phyloP scores from a whole-genome alignment of 345 rosid genomes.

The Moricandia moricandioides region DNA sequence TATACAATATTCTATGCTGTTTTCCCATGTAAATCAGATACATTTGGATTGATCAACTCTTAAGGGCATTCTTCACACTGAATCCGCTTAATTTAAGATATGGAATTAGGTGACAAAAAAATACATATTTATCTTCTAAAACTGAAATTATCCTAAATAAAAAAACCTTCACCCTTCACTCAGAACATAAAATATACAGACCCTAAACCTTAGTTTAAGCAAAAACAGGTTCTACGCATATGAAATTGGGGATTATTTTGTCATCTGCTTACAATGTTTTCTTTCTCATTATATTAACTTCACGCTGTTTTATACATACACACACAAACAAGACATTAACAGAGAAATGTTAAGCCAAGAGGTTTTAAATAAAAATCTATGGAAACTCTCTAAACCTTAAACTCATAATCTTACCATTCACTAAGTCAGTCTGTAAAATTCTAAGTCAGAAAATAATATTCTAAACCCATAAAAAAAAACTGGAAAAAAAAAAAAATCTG shows the following conservation, averaged over 20 bases:
- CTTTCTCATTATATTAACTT: neutral
- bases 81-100: neutral
- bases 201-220: neutral
- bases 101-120: neutral
- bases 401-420: neutral
- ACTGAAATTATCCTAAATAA: neutral
- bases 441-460: neutral
- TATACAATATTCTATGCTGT: neutral
- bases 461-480: neutral
- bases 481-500: neutral
- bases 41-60: neutral
- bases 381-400: neutral
- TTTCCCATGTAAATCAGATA: neutral
- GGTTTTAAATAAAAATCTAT: neutral
- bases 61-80: neutral
- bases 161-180: neutral
- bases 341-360: neutral
- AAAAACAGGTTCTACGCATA: neutral
- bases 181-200: neutral
- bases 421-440: neutral
- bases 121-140: neutral
- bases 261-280: slow-evolving; percentile 1
- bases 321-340: neutral
- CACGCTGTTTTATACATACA: neutral
- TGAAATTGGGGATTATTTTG: neutral